These are phyloP conservation scores for Ichthyophthirius multifiliis DNA, from an alignment of 169 alveolate genomes.

Conservation along the genomic window DNA sequence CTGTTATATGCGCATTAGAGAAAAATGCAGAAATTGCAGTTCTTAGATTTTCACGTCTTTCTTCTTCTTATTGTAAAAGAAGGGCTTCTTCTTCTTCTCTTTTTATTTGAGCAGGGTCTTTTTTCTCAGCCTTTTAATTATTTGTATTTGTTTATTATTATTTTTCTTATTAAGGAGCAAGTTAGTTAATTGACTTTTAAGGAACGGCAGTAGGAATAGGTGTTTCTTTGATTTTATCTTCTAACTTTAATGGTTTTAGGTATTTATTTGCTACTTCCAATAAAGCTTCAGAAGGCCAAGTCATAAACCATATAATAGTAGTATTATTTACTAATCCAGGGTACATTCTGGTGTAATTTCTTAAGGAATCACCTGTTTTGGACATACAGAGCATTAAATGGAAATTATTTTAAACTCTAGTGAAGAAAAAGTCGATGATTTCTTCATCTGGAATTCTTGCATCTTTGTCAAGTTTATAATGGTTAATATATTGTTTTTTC, in stretches of 20 bases:
- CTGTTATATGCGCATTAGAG: constrained; percentile 85
- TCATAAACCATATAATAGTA: constrained; percentile 93
- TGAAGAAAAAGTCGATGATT: constrained; percentile 85
- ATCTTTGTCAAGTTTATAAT: constrained; percentile 52
- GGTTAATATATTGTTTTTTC: constrained; percentile 51
- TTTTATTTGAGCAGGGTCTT: constrained; percentile 17
- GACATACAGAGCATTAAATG: constrained; percentile 92
- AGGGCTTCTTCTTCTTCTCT: constrained; percentile 21
- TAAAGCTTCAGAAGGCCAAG: constrained; percentile 96
- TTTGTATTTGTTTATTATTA: background rate
- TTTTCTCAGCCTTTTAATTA: background rate
- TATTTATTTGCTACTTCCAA: constrained; percentile 91
- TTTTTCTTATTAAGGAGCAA: background rate
- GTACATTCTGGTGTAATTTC: constrained; percentile 92
- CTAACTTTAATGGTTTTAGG: constrained; percentile 60
- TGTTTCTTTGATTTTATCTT: constrained; percentile 24
- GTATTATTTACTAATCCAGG: constrained; percentile 94
- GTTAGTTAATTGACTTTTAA: background rate
- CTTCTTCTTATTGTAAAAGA: constrained; percentile 22
- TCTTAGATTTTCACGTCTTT: constrained; percentile 58
- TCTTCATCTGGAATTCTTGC: constrained; percentile 74
- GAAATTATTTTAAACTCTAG: constrained; percentile 89
- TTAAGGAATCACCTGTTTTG: constrained; percentile 90
- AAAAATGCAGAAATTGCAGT: constrained; percentile 84
- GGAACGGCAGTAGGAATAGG: constrained; percentile 52